Conservation (phyloP, 768 basidiomycete species). For the Dacryopinax spathularia region DNA sequence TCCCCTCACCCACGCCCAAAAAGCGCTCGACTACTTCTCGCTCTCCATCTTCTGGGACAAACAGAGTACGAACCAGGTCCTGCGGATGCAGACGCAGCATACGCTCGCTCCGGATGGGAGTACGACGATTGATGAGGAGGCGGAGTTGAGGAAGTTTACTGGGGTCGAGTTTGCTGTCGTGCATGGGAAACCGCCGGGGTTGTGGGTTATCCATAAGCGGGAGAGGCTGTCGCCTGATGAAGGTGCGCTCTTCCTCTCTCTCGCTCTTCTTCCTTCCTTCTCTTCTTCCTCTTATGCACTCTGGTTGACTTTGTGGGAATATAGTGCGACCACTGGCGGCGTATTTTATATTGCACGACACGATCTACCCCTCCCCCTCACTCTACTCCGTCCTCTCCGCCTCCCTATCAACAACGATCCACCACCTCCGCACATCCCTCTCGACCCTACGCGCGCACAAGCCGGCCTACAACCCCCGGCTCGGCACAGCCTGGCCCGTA, state of each 20-base stretch:
- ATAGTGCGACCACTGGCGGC: slow-evolving; percentile 63
- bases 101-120: slow-evolving; percentile 55
- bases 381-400: slow-evolving; percentile 71
- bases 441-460: slow-evolving; percentile 56
- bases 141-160: slow-evolving; percentile 78
- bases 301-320: slow-evolving; percentile 8
- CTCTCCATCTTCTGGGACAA: slow-evolving; percentile 90
- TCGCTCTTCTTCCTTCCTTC: not conserved
- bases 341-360: slow-evolving; percentile 79
- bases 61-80: slow-evolving; percentile 79
- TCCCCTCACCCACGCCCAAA: slow-evolving; percentile 49
- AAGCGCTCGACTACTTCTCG: slow-evolving; percentile 81
- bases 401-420: slow-evolving; percentile 22
- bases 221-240: slow-evolving; percentile 71
- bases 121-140: slow-evolving; percentile 43
- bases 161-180: slow-evolving; percentile 80
- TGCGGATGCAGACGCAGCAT: slow-evolving; percentile 88
- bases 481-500: slow-evolving; percentile 71
- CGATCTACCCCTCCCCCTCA: slow-evolving; percentile 79
- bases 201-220: slow-evolving; percentile 84
- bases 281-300: not conserved
- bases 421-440: slow-evolving; percentile 53
- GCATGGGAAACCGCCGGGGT: slow-evolving; percentile 59
- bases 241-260: slow-evolving; percentile 34
- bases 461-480: slow-evolving; percentile 71